phyloP scores from a whole-genome alignment of 352 stramenopile species.

The Peronospora tabacina region DNA sequence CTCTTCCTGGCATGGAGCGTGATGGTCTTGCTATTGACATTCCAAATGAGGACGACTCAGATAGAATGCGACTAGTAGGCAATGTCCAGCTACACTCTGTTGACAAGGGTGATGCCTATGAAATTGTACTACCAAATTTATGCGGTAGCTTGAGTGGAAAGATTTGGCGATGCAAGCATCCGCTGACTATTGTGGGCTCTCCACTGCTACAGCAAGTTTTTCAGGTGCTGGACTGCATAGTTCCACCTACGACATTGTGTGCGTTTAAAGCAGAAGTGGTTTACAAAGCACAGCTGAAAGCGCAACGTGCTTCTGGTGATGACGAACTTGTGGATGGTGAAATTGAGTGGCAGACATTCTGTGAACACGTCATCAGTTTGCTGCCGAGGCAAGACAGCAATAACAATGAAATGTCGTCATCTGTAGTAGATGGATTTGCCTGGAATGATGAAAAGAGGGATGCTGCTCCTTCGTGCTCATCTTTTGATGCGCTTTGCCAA shows the following conservation, averaged over 20 bases:
- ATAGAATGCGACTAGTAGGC: constrained; percentile 5
- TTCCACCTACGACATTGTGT: constrained; percentile 16
- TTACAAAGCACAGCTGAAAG: constrained; percentile 16
- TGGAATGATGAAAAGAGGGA: constrained; percentile 1
- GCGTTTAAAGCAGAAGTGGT: constrained; percentile 22
- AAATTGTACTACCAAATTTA: constrained; percentile 21
- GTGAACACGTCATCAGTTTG: constrained; percentile 16
- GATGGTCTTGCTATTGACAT: not conserved
- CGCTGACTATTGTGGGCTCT: constrained; percentile 26
- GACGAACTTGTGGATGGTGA: constrained; percentile 7
- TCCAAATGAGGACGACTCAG: constrained; percentile 2
- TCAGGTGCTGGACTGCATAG: constrained; percentile 22
- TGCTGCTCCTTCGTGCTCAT: constrained; percentile 7
- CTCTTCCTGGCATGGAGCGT: constrained; percentile 8
- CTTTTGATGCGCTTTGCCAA: constrained; percentile 38
- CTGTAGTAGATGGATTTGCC: not conserved
- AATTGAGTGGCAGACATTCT: constrained; percentile 29
- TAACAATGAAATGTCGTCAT: not conserved
- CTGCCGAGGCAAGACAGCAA: constrained; percentile 1
- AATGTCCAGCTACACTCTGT: constrained; percentile 27
- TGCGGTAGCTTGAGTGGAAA: constrained; percentile 15
- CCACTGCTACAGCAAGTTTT: constrained; percentile 34
- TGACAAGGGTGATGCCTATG: constrained; percentile 22
- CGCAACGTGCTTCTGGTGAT: not conserved
- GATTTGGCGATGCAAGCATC: constrained; percentile 38